phyloP scores from a whole-genome alignment of 768 basidiomycete species.

The Hemileccinum rubropunctum region DNA sequence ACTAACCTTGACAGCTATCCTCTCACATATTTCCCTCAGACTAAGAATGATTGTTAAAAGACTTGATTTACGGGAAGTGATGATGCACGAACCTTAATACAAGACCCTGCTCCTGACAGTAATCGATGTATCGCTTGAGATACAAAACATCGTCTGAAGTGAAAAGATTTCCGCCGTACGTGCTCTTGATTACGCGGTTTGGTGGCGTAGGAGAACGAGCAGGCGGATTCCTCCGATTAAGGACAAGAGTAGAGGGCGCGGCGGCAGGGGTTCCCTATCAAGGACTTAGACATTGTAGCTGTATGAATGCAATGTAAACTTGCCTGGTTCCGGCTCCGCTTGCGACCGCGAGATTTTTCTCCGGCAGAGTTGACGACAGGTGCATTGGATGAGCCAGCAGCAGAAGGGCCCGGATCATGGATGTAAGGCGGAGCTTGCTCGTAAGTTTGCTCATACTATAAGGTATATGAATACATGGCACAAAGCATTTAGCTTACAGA shows the following conservation, averaged over 20 bases:
- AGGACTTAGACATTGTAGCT: slow-evolving; percentile 2
- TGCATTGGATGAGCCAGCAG: slow-evolving; percentile 40
- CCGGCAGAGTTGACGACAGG: slow-evolving; percentile 23
- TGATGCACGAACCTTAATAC: slow-evolving; percentile 59
- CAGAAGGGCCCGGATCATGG: slow-evolving; percentile 47
- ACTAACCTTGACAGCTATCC: slow-evolving; percentile 76
- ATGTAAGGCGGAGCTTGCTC: slow-evolving; percentile 56
- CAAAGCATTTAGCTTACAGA: slow-evolving; percentile 3
- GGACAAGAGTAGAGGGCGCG: slow-evolving; percentile 63
- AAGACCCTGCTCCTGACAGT: slow-evolving; percentile 84
- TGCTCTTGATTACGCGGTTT: slow-evolving; percentile 80
- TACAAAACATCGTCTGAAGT: slow-evolving; percentile 82
- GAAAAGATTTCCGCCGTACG: slow-evolving; percentile 86
- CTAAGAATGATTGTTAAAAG: slow-evolving; percentile 4
- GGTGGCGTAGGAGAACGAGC: slow-evolving; percentile 85
- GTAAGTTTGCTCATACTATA: slow-evolving; percentile 56
- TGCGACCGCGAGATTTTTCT: slow-evolving; percentile 63
- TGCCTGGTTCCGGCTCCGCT: slow-evolving; percentile 62
- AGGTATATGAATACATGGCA: slow-evolving; percentile 7
- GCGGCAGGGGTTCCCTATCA: slow-evolving; percentile 59
- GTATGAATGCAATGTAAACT: slow-evolving; percentile 2
- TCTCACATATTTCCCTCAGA: slow-evolving; percentile 82
- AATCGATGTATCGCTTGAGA: slow-evolving; percentile 86
- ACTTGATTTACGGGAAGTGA: slow-evolving; percentile 25
- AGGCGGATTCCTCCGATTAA: slow-evolving; percentile 60